Percentiles rank a stretch among this genome's conserved stretches.
phyloP scores from a whole-genome alignment of 1,284 basidiomycete genomes.

The Ustilago tritici region DNA sequence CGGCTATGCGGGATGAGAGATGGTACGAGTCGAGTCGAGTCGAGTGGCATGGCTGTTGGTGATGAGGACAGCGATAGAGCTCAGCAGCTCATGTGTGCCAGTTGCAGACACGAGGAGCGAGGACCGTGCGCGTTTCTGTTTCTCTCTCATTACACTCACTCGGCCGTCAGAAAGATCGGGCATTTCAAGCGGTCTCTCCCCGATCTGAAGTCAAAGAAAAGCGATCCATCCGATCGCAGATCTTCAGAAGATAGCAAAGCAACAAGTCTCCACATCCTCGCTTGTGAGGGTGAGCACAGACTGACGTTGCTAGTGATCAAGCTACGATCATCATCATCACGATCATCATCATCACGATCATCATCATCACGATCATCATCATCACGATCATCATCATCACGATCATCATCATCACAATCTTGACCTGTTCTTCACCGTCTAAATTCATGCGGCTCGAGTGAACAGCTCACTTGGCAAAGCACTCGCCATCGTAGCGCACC shows the following conservation, averaged over 20 bases:
- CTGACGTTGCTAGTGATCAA: not conserved
- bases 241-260: constrained; percentile 19
- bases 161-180: constrained; percentile 7
- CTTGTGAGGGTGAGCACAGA: not conserved
- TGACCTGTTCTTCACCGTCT: not conserved
- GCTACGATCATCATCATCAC: not conserved
- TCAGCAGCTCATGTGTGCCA: not conserved
- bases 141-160: not conserved
- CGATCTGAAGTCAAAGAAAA: not conserved
- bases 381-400: not conserved
- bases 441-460: not conserved
- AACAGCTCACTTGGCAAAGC: not conserved
- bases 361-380: not conserved
- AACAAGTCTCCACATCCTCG: not conserved
- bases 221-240: constrained; percentile 13
- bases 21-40: not conserved
- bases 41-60: not conserved
- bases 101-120: not conserved
- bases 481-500: not conserved
- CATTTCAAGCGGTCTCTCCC: not conserved
- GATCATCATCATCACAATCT: too few species aligned
- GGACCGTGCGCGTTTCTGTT: constrained; percentile 10
- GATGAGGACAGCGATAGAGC: not conserved
- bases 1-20: not conserved
- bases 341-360: too few species aligned